A percentile compares a stretch with the other conserved stretches of the same genome.
phyloP scores from a whole-genome alignment of 2,329 filamentous ascomycete species.

The Magnaporthales sp. region DNA sequence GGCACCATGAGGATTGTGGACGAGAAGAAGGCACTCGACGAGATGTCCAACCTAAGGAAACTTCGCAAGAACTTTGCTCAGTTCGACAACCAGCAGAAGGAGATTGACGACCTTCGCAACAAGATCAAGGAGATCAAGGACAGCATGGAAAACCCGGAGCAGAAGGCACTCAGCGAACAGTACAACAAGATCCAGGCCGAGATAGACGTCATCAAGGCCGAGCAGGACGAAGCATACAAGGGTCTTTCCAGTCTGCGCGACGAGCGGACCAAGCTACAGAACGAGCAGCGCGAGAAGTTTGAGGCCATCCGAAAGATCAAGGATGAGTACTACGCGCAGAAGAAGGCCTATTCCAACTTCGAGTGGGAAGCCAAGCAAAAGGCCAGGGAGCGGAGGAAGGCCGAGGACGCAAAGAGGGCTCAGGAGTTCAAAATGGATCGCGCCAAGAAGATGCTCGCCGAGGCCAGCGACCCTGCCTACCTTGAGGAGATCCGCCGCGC shows the following conservation, averaged over 20 bases:
- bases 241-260: slow-evolving; percentile 76
- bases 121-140: slow-evolving; percentile 88
- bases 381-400: slow-evolving; percentile 67
- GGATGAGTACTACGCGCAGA: slow-evolving; percentile 76
- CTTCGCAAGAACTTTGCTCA: slow-evolving; percentile 83
- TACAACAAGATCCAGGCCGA: slow-evolving; percentile 82
- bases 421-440: slow-evolving; percentile 68
- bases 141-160: slow-evolving; percentile 80
- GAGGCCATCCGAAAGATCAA: slow-evolving; percentile 75
- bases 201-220: slow-evolving; percentile 80
- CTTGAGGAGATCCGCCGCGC: slow-evolving; percentile 86
- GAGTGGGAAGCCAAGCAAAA: slow-evolving; percentile 76
- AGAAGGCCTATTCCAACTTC: slow-evolving; percentile 74
- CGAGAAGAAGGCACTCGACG: slow-evolving; percentile 85
- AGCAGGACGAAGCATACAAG: slow-evolving; percentile 88
- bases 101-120: slow-evolving; percentile 77
- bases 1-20: slow-evolving; percentile 94
- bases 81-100: slow-evolving; percentile 79
- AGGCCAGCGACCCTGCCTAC: slow-evolving; percentile 81
- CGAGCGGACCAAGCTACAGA: slow-evolving; percentile 74
- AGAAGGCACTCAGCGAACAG: slow-evolving; percentile 77
- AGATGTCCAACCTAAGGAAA: slow-evolving; percentile 78
- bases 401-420: slow-evolving; percentile 67
- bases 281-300: slow-evolving; percentile 82
- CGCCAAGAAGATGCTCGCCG: slow-evolving; percentile 67